Conservation (phyloP, 805 yeast species). For the Nematodospora valgi region DNA sequence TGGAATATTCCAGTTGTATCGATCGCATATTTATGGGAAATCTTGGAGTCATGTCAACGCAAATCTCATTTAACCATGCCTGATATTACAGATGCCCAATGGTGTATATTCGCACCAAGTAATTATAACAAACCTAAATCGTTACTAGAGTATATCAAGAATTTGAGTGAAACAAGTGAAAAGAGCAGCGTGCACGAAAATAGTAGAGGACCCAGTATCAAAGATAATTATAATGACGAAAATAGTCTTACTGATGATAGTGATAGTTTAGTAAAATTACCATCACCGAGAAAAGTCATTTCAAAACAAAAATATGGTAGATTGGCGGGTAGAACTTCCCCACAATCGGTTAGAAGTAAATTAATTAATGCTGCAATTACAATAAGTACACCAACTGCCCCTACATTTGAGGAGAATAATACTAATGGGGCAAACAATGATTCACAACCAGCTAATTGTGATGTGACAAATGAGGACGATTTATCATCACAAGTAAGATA, state of each 20-base stretch:
- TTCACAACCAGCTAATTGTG: constrained; percentile 9
- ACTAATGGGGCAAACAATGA: constrained; percentile 7
- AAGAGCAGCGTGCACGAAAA: neutral
- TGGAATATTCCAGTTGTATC: constrained; percentile 61
- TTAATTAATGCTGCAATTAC: constrained; percentile 3
- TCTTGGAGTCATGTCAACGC: constrained; percentile 31
- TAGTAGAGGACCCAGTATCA: neutral
- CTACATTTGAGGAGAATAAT: constrained; percentile 5
- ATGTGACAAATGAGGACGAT: constrained; percentile 17
- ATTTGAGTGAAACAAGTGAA: constrained; percentile 6
- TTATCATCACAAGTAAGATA: constrained; percentile 22
- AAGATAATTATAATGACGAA: neutral
- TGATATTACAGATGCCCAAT: constrained; percentile 41
- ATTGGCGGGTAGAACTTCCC: constrained; percentile 10
- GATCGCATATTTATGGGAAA: constrained; percentile 52
- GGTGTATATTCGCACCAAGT: constrained; percentile 56
- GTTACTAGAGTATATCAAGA: constrained; percentile 11
- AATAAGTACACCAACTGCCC: neutral
- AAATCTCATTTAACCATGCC: constrained; percentile 27
- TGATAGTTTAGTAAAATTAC: constrained; percentile 22
- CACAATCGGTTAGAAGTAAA: constrained; percentile 11
- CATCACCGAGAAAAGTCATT: constrained; percentile 51
- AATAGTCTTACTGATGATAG: constrained; percentile 1
- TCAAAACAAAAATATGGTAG: constrained; percentile 43
- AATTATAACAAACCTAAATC: constrained; percentile 9